A percentile compares a stretch with the other conserved stretches of the same genome.
Conservation (phyloP, 1,139 yeast species). For the Yamadazyma oceani region DNA sequence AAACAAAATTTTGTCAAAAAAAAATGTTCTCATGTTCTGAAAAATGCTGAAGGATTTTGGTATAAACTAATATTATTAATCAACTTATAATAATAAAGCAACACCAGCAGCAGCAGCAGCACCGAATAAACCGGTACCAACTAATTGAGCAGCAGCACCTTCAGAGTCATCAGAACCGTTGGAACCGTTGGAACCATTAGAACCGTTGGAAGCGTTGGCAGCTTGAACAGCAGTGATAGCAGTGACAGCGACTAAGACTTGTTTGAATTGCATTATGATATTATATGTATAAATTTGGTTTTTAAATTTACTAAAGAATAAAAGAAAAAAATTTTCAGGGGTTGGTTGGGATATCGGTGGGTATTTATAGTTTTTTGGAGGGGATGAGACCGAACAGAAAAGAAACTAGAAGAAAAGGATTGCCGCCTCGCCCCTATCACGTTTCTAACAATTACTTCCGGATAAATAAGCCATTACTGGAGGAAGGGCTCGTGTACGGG, state of each 20-base stretch:
- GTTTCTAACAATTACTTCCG: not conserved
- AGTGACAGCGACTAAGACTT: slow-evolving; percentile 43
- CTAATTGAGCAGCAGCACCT: slow-evolving; percentile 27
- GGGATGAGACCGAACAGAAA: not conserved
- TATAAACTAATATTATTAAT: slow-evolving; percentile 7
- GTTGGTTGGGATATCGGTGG: slow-evolving; percentile 3
- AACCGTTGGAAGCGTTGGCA: slow-evolving; percentile 33
- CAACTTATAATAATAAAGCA: slow-evolving; percentile 42
- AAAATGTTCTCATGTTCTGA: not conserved
- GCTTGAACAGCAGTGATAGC: slow-evolving; percentile 43
- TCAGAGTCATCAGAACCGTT: slow-evolving; percentile 20
- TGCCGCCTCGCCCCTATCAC: slow-evolving; percentile 3
- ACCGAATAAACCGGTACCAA: slow-evolving; percentile 36
- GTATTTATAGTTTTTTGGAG: slow-evolving; percentile 10
- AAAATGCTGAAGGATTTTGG: too few species aligned
- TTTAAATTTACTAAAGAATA: not conserved
- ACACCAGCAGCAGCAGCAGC: slow-evolving; percentile 49
- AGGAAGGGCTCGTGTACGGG: too few species aligned
- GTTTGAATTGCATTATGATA: slow-evolving; percentile 40
- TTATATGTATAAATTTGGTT: slow-evolving; percentile 2
- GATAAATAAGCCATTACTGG: not conserved
- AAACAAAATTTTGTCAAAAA: slow-evolving; percentile 3
- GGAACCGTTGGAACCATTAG: slow-evolving; percentile 28
- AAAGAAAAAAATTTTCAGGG: slow-evolving; percentile 8
- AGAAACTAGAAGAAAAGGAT: not conserved